Evolutionary conservation across 805 yeast species (phyloP).

Genomic region (Kuraishia cidri): DNA sequence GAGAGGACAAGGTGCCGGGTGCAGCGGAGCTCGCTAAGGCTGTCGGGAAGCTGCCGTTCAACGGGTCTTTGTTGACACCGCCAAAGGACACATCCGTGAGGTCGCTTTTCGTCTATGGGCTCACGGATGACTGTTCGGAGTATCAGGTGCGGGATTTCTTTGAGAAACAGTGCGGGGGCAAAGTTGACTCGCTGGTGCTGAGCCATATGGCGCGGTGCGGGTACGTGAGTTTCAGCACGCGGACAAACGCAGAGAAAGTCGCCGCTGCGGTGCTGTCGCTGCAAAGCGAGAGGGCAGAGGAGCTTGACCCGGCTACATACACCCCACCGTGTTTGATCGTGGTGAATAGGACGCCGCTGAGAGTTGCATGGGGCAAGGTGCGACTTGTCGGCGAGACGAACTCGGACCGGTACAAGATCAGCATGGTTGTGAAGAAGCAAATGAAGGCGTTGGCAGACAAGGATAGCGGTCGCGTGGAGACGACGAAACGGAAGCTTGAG

Average conservation of each 20-base stretch:
- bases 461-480: constrained; percentile 1
- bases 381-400: background rate
- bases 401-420: constrained; percentile 1
- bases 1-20: background rate
- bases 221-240: constrained; percentile 41
- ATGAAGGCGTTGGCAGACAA: constrained; percentile 2
- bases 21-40: constrained; percentile 41
- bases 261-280: constrained; percentile 12
- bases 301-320: too few species aligned
- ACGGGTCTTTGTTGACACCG: constrained; percentile 36
- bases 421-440: constrained; percentile 1
- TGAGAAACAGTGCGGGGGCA: constrained; percentile 27
- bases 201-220: constrained; percentile 59
- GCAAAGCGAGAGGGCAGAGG: background rate
- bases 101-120: constrained; percentile 70
- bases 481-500: background rate
- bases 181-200: constrained; percentile 36
- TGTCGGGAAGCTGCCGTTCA: constrained; percentile 57
- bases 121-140: constrained; percentile 59
- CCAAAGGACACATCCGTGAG: constrained; percentile 32
- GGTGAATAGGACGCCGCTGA: background rate
- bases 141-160: constrained; percentile 46
- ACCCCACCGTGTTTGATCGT: constrained; percentile 1
- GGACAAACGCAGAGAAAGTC: constrained; percentile 42
- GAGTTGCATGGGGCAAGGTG: constrained; percentile 2